Base-by-base conservation (phyloP, 164 flowering plant genomes). In the Umbellularia californica region DNA sequence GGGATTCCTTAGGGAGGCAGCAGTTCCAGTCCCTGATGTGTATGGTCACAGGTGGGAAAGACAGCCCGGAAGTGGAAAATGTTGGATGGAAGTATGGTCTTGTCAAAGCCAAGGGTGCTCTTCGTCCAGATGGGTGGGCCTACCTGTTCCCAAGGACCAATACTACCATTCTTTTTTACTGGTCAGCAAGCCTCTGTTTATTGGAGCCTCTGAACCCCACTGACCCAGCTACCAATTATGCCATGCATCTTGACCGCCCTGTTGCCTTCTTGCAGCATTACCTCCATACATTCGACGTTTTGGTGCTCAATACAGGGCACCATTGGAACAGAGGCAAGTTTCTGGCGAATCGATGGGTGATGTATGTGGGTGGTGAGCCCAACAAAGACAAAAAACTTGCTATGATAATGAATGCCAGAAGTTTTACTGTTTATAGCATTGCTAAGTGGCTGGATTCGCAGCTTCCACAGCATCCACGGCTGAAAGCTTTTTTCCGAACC, bases 241-340 rank as follows among this genome's bases (percentile, higher is more conserved):
- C 97, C 76, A 87, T 92, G 97, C 93, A 92, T 77, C 81, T 90
- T 72, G 97, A 92, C 69, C 91, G 87, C 2, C 93, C 97, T 2
- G 86, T 88, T 19, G 78, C 84, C 58, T 92, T 92, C 80, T 64
- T 92, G 82, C 84, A 77, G 58, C 79, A n/a, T 15, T 86, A 70
- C 75, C 83, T 90, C 27, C 81, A 81, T 68, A 78, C 70, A 3
- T 86, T 92, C 60, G 85, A 89, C 74, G 91, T 88, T 1, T 52
- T 92, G 51, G 86, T 89, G 67, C 86, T 92, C 2, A 92, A 92
- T 70, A 92, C 95, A 1, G 97, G 95, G 9, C 97, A 92, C 79
- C 97, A 92, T 55, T 92, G 95, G 93, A 92, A 90, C 79, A 73
- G 88, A 77, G 93, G 91, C 51, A 92, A 90, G 82, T 69, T 92